Conservation (phyloP, 495 filamentous ascomycete species). For the Cladorrhinum samala region DNA sequence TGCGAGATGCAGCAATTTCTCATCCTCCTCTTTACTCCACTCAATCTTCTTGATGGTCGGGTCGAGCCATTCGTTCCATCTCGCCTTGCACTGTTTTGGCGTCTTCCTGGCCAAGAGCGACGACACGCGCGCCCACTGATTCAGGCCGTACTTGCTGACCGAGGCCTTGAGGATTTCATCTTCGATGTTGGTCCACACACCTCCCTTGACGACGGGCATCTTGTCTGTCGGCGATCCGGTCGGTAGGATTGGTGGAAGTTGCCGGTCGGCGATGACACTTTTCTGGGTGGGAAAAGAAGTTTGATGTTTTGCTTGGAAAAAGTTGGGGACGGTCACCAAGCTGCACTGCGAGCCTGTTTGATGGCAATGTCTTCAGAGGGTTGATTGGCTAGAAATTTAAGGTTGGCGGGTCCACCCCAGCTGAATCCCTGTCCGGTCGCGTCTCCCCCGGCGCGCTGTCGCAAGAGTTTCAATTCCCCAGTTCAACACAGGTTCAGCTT, state of each 20-base stretch:
- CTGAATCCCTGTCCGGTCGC: background rate
- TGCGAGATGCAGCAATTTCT: constrained; percentile 90
- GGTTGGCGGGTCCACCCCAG: background rate
- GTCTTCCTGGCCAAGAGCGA: constrained; percentile 96
- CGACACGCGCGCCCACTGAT: constrained; percentile 98
- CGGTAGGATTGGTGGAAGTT: background rate
- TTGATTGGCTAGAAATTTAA: constrained; percentile 1
- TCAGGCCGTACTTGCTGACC: constrained; percentile 93
- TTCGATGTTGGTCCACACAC: constrained; percentile 75
- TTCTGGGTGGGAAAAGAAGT: background rate
- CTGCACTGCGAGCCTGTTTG: background rate
- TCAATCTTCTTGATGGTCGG: constrained; percentile 96
- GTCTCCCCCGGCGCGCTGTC: constrained; percentile 1
- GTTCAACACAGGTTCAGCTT: too few relatives aligned
- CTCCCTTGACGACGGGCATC: constrained; percentile 98
- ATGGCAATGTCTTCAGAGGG: background rate
- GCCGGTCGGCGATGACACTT: background rate
- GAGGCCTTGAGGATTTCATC: constrained; percentile 97
- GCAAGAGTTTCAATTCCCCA: background rate
- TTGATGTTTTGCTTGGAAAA: background rate
- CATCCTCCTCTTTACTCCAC: constrained; percentile 98
- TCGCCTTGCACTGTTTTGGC: constrained; percentile 96
- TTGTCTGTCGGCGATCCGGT: constrained; percentile 25
- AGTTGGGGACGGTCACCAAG: background rate
- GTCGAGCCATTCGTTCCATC: constrained; percentile 98